A percentile compares a stretch with the other conserved stretches of the same genome.
Evolutionary conservation across 1,139 yeast species (phyloP).

Genomic region (Meyerozyma smithsonii): DNA sequence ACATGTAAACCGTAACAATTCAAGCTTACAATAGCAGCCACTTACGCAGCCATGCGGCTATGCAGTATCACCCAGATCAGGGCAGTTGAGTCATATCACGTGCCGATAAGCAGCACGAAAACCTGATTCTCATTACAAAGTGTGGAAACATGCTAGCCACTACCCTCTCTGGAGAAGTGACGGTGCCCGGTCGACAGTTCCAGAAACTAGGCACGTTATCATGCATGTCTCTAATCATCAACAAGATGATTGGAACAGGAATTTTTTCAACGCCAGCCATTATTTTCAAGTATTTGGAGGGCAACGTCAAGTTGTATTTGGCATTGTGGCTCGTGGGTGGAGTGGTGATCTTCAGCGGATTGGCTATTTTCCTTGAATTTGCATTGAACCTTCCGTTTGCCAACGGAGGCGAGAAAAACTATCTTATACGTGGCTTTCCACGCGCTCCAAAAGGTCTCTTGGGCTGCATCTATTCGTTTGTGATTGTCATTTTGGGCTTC

Average conservation of each 20-base stretch:
- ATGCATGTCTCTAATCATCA: conserved; percentile 36
- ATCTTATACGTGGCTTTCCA: conserved; percentile 38
- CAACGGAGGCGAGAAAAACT: conserved; percentile 50
- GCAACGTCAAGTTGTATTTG: conserved; percentile 38
- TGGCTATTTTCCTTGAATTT: conserved; percentile 42
- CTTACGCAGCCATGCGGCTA: no score
- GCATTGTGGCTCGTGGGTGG: conserved; percentile 43
- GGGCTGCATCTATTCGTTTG: conserved; percentile 44
- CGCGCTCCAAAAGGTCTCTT: conserved; percentile 28
- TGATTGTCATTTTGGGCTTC: conserved; percentile 44
- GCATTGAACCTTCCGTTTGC: conserved; percentile 43
- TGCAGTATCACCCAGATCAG: no score
- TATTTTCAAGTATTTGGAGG: conserved; percentile 39
- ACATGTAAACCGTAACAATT: no score
- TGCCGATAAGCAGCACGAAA: neutral
- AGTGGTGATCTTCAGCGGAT: conserved; percentile 41
- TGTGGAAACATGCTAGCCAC: neutral
- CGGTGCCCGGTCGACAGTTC: neutral
- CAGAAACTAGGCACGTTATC: conserved; percentile 21
- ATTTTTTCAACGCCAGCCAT: conserved; percentile 48
- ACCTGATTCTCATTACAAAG: neutral
- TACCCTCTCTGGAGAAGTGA: neutral
- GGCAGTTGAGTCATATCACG: conserved; percentile 1
- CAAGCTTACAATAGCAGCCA: no score
- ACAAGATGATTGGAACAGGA: conserved; percentile 51